phyloP scores from a whole-genome alignment of 2,329 filamentous ascomycete genomes.

The Didymella arachidicola region DNA sequence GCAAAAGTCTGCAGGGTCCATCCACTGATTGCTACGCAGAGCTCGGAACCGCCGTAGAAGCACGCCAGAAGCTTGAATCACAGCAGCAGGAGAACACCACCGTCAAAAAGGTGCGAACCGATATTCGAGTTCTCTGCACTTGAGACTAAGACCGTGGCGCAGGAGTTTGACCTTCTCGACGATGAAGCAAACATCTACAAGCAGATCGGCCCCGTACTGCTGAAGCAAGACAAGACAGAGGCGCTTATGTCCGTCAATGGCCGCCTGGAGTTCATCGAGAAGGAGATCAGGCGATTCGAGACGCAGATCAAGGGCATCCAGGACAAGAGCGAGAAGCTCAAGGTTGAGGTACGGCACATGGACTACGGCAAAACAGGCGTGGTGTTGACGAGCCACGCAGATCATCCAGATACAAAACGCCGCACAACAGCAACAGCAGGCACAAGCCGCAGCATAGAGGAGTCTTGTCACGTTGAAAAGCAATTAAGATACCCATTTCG shows the following conservation, averaged over 20 bases:
- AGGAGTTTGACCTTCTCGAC: constrained; percentile 84
- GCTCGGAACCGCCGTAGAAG: constrained; percentile 76
- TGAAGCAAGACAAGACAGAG: constrained; percentile 94
- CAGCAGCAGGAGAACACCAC: constrained; percentile 92
- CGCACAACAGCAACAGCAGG: constrained; percentile 43
- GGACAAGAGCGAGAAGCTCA: constrained; percentile 69
- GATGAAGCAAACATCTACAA: constrained; percentile 94
- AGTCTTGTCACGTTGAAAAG: background rate
- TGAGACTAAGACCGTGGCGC: constrained; percentile 12
- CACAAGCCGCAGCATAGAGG: constrained; percentile 24
- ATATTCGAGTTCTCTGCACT: background rate
- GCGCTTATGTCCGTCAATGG: constrained; percentile 91
- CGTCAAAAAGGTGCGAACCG: constrained; percentile 73
- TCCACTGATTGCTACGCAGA: constrained; percentile 62
- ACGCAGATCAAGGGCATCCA: constrained; percentile 70
- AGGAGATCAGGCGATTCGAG: constrained; percentile 82
- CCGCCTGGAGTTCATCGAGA: constrained; percentile 87
- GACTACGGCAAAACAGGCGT: background rate
- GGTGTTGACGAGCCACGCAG: constrained; percentile 24
- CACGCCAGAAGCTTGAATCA: constrained; percentile 89
- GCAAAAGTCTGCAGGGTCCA: background rate
- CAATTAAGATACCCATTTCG: constrained; percentile 23
- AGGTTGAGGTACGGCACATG: constrained; percentile 62
- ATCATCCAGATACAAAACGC: constrained; percentile 44
- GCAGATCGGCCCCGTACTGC: constrained; percentile 85